Evolutionary conservation across 306 rosid genomes (phyloP), one percentile per base, ranked within the genome.

Genomic region (Vigna mungo): DNA sequence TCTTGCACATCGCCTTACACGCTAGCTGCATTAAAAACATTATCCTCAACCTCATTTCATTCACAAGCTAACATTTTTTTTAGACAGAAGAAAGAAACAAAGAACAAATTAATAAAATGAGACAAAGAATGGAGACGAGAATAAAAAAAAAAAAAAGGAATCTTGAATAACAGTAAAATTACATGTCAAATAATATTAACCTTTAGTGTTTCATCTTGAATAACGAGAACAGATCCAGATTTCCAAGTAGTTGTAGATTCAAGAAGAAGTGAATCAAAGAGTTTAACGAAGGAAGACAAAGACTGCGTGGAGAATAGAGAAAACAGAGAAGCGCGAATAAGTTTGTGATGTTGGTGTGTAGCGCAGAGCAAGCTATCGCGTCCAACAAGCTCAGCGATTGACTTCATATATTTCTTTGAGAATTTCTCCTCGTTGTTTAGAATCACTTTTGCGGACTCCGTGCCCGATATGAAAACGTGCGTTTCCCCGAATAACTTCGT

Each of bases 1-100:
- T 86, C 83, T 92, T 92, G 90, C 97, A 92, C 90, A 90, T 92
- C 1, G 96, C 97, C 81, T 84, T 88, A 74, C 93, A 83, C n/a
- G 91, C 85, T 61, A 95, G 76, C 98, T 92, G 83, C 85, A 52
- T 80, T 15, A 48, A 8, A 30, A 20, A 72, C 15, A 10, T 6
- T 46, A 6, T 6, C 41, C 41, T 34, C 37, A 34, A 34, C 37
- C 7, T 34, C 37, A 6, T 34, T 5, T 34, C 7, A 5, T 34
- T 34, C 37, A 34, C 37, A 4, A 34, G 6, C 37, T 34, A 34
- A 34, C 37, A 34, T 5, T 34, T 34, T 34, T 34, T 34, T 34
- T 0, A 34, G 37, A 5, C 7, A 34, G 7, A 34, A 34, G 32
- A 27, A 27, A 27, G 32, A 27, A 27, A 27, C 32, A 27, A 27